Evolutionary conservation across 371 early-diverging fungal genomes (phyloP).

Genomic region (Mortierella sp.): DNA sequence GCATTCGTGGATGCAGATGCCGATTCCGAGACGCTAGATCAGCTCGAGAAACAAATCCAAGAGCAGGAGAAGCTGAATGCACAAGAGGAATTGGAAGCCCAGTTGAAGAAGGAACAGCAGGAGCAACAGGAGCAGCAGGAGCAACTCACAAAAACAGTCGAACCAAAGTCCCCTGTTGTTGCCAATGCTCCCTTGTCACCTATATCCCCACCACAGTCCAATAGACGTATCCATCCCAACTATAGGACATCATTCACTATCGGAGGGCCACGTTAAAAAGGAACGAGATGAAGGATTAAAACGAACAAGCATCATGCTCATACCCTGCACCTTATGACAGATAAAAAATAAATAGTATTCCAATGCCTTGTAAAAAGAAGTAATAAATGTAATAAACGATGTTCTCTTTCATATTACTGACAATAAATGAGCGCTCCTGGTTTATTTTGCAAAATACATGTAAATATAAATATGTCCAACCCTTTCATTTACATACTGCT

Average conservation of each 20-base stretch:
- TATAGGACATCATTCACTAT: constrained; percentile 39
- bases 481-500: too few species aligned
- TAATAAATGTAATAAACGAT: too few species aligned
- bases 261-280: constrained; percentile 22
- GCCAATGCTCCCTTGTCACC: constrained; percentile 1
- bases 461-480: too few species aligned
- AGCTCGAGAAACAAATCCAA: constrained; percentile 22
- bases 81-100: constrained; percentile 6
- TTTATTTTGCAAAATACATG: too few species aligned
- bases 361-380: not conserved
- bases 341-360: not conserved
- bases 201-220: constrained; percentile 6
- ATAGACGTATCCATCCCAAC: constrained; percentile 34
- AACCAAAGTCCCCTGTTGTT: constrained; percentile 6
- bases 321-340: not conserved
- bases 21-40: not conserved
- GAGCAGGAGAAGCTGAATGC: constrained; percentile 17
- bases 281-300: not conserved
- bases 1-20: not conserved
- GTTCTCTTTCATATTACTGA: too few species aligned
- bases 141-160: too few species aligned
- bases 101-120: not conserved
- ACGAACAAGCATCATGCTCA: not conserved
- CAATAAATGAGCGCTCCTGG: too few species aligned
- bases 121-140: not conserved